phyloP scores from a whole-genome alignment of 1,284 basidiomycete genomes.

The Sparassis latifolia region DNA sequence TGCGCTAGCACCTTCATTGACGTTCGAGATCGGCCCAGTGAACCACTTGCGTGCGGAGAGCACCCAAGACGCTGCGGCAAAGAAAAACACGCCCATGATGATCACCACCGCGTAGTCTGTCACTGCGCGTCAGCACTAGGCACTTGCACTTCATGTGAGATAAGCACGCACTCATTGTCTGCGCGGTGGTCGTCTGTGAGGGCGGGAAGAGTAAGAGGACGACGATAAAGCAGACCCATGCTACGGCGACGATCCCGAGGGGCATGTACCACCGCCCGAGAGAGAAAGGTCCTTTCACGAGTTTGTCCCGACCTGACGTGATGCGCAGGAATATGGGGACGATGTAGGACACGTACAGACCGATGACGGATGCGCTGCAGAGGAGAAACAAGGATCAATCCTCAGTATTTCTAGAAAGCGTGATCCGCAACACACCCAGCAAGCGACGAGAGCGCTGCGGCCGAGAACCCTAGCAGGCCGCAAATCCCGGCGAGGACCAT shows the following conservation, averaged over 20 bases:
- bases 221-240: conserved; percentile 61
- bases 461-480: conserved; percentile 61
- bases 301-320: conserved; percentile 52
- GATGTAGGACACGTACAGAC: conserved; percentile 62
- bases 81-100: conserved; percentile 56
- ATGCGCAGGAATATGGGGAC: conserved; percentile 66
- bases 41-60: conserved; percentile 68
- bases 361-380: conserved; percentile 60
- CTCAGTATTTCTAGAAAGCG: background rate
- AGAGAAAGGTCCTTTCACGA: conserved; percentile 53
- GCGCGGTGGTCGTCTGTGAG: conserved; percentile 32
- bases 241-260: conserved; percentile 51
- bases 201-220: conserved; percentile 57
- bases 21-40: conserved; percentile 53
- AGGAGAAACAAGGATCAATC: background rate
- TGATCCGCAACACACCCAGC: conserved; percentile 43
- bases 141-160: too few species aligned
- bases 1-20: conserved; percentile 27
- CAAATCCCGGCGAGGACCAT: conserved; percentile 50
- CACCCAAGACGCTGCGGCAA: conserved; percentile 57
- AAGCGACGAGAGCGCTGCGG: conserved; percentile 54
- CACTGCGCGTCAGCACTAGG: background rate
- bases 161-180: conserved; percentile 46
- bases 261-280: conserved; percentile 57
- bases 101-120: conserved; percentile 65